A percentile compares a stretch with the other conserved stretches of the same genome.
Conservation (phyloP, 169 alveolate genomes). For the Plasmodium vivax region DNA sequence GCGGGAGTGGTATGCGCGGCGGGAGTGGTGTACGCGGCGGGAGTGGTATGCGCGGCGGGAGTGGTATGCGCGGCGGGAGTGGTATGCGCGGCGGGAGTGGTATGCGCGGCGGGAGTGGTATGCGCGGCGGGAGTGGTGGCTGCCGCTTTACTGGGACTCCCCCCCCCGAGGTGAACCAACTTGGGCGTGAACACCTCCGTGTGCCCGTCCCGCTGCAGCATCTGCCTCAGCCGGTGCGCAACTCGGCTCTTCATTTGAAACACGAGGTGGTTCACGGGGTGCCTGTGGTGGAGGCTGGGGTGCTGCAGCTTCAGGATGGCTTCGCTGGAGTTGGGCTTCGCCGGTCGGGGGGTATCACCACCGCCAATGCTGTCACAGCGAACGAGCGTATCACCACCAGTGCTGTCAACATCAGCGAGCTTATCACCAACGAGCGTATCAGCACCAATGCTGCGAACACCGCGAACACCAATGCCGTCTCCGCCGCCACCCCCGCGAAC, state of each 20-base stretch:
- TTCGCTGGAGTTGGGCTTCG: background rate
- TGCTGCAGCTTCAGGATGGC: background rate
- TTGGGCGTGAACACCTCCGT: conserved; percentile 42
- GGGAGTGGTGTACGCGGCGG: too few species aligned
- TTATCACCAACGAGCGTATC: too few species aligned
- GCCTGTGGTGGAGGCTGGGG: conserved; percentile 11
- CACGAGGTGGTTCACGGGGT: conserved; percentile 12
- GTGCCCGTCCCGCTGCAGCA: conserved; percentile 9
- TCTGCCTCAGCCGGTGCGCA: background rate
- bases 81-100: too few species aligned
- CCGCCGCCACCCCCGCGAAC: background rate
- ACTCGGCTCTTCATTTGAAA: conserved; percentile 14
- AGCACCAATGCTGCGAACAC: too few species aligned
- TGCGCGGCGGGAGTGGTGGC: too few species aligned
- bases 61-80: too few species aligned
- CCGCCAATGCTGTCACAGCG: background rate
- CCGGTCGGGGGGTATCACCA: background rate
- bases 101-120: too few species aligned
- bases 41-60: too few species aligned
- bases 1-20: too few species aligned
- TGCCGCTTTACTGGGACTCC: background rate
- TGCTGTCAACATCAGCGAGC: background rate
- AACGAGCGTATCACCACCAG: background rate
- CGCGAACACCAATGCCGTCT: too few species aligned
- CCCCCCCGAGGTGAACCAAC: background rate